Conservation (phyloP, 306 rosid genomes). For the Inga oerstediana region DNA sequence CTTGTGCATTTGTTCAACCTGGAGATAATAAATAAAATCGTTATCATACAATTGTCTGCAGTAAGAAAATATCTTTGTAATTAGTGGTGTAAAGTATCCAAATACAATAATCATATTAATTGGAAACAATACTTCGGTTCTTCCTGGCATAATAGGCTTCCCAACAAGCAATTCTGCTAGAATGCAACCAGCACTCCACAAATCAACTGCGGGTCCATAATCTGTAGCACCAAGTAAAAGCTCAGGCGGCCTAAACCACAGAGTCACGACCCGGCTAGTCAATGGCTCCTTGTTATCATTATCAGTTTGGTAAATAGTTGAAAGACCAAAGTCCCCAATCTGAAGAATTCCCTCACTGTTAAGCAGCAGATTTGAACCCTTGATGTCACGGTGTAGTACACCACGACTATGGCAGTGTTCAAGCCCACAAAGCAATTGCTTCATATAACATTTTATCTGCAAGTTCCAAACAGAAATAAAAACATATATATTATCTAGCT, state of each 20-base stretch:
- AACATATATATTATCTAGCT: not conserved
- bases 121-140: conserved; percentile 75
- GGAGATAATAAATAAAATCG: conserved; percentile 12
- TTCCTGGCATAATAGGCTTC: conserved; percentile 95
- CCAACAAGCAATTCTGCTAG: conserved; percentile 80
- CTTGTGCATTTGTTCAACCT: conserved; percentile 99
- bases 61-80: not conserved
- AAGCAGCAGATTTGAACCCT: conserved; percentile 87
- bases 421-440: conserved; percentile 78
- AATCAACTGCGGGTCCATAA: conserved; percentile 76
- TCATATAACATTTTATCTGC: conserved; percentile 85
- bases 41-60: not conserved
- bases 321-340: conserved; percentile 94
- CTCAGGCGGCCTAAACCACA: conserved; percentile 96
- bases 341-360: conserved; percentile 79
- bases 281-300: conserved; percentile 62
- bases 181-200: conserved; percentile 95
- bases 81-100: not conserved
- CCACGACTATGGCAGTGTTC: conserved; percentile 88
- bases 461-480: conserved; percentile 26
- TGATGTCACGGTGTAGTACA: conserved; percentile 88
- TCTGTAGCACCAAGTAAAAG: conserved; percentile 88
- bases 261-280: conserved; percentile 92
- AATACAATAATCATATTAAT: not conserved
- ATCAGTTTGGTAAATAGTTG: conserved; percentile 64